A percentile compares a stretch with the other conserved stretches of the same genome.
Evolutionary conservation across 2,329 filamentous ascomycete genomes (phyloP).

Genomic region (Hyphodiscus sp.): DNA sequence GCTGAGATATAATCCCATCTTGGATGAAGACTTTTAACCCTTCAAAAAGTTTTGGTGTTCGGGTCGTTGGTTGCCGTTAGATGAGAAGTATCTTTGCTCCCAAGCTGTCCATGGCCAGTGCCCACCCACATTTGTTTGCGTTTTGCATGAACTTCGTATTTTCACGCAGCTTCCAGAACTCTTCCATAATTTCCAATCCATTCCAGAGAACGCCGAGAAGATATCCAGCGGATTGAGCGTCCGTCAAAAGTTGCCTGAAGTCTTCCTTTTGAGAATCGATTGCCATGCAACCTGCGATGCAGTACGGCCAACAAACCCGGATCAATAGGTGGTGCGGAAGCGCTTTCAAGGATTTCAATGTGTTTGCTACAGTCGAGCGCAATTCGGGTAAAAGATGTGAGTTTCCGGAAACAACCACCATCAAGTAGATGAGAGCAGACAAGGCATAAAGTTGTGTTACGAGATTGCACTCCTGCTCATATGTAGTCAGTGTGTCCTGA

Average conservation of each 20-base stretch:
- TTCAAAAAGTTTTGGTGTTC: too few relatives aligned
- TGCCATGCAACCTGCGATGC: constrained; percentile 10
- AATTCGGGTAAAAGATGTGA: constrained; percentile 1
- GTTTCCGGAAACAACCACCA: constrained; percentile 2
- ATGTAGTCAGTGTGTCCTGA: neutral
- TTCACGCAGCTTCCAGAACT: constrained; percentile 30
- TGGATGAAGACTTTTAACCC: too few relatives aligned
- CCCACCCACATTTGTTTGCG: constrained; percentile 3
- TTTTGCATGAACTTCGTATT: neutral
- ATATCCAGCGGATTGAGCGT: neutral
- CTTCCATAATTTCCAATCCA: constrained; percentile 10
- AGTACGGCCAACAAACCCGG: constrained; percentile 4
- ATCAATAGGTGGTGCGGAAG: constrained; percentile 5
- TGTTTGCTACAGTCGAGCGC: neutral
- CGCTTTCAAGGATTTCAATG: constrained; percentile 1
- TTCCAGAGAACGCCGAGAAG: constrained; percentile 3
- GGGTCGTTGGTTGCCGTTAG: neutral
- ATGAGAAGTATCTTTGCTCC: neutral
- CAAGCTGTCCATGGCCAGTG: constrained; percentile 5
- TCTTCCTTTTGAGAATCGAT: neutral
- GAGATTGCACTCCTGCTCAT: constrained; percentile 1
- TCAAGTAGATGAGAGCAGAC: constrained; percentile 5
- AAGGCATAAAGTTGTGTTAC: constrained; percentile 3
- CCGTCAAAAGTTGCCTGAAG: constrained; percentile 1
- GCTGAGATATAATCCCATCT: too few relatives aligned